Base-by-base conservation (phyloP, 2,329 filamentous ascomycete genomes). In the Paraphoma chrysanthemicola region DNA sequence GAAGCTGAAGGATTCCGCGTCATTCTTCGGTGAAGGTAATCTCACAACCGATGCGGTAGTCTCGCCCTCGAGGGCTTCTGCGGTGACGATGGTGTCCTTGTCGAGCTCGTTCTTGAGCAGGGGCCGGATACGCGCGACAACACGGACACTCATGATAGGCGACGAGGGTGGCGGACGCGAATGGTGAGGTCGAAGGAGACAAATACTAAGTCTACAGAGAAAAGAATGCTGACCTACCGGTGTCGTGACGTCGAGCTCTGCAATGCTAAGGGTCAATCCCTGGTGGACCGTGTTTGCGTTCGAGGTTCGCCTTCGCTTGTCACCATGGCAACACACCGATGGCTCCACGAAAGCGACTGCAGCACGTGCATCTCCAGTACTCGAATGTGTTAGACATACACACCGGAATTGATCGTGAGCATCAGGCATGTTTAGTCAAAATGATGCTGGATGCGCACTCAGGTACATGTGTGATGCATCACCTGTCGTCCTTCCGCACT, bases 11-110 rank as follows among this genome's bases (percentile, higher is more conserved):
- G 93, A 90, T 78, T 98, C 94, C 18, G 85, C 82, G 63, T 92
- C 91, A 71, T 97, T 97, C 81, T 95, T 97, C 0, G 94, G 93
- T 73, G 93, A 97, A 3, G 94, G 94, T 69, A 98, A 96, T 75
- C 90, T 90, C 71, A 98, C 88, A 30, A 96, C 80, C 28, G 85
- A 86, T 17, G 87, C 83, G 63, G 57, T 62, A 14, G 72, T 68
- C 8, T 76, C 76, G 53, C 68, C 70, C 18, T 72, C 69, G 28
- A 72, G 58, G 10, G 88, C 65, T 51, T 78, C 85, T 54, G 82
- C 85, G 59, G 84, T 86, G 64, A 98, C 89, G 67, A 98, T 97
- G 58, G 91, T 85, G 80, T 98, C 94, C 77, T 90, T 90, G 72
- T 95, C 91, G 56, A 90, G 83, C 81, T 98, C 95, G 62, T 90